A percentile compares a stretch with the other conserved stretches of the same genome.
These are phyloP conservation scores for Capronia coronata DNA, from an alignment of 2,329 filamentous ascomycete species.

Conservation along the genomic window DNA sequence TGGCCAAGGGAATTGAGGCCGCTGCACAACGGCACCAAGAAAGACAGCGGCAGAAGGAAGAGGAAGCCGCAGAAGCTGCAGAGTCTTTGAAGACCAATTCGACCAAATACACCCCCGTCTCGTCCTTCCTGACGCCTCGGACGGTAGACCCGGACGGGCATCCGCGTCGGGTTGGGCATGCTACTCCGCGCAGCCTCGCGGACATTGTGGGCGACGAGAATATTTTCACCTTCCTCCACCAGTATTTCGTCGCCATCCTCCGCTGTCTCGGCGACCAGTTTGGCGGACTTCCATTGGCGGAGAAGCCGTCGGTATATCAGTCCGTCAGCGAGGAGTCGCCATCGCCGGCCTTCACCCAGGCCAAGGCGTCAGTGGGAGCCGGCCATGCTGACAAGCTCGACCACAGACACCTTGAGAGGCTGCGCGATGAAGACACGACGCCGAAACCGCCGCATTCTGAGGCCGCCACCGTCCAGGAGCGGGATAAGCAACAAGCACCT, in stretches of 20 bases:
- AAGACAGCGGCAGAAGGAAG: constrained; percentile 40
- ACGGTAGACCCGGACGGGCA: constrained; percentile 52
- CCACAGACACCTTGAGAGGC: constrained; percentile 11
- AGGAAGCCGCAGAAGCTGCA: constrained; percentile 23
- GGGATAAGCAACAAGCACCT: too few species aligned
- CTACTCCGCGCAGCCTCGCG: constrained; percentile 50
- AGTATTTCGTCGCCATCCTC: constrained; percentile 47
- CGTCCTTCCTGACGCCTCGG: constrained; percentile 53
- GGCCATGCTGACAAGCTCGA: not conserved
- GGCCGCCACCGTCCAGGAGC: too few species aligned
- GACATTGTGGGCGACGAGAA: constrained; percentile 54
- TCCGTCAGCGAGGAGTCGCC: constrained; percentile 27
- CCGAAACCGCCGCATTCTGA: constrained; percentile 18
- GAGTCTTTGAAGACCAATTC: constrained; percentile 8
- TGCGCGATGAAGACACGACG: constrained; percentile 17
- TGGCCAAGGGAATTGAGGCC: constrained; percentile 48
- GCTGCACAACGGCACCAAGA: constrained; percentile 42
- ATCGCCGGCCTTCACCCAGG: constrained; percentile 10
- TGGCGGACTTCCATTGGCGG: constrained; percentile 39
- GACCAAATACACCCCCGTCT: constrained; percentile 48
- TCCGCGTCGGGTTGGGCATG: constrained; percentile 47
- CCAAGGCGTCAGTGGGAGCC: too few species aligned
- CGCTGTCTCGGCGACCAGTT: constrained; percentile 44
- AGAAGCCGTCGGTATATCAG: constrained; percentile 39
- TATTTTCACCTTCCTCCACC: constrained; percentile 54